These are phyloP conservation scores for Heracleum sosnowskyi DNA, from an alignment of 129 eudicot genomes.

Conservation along the genomic window DNA sequence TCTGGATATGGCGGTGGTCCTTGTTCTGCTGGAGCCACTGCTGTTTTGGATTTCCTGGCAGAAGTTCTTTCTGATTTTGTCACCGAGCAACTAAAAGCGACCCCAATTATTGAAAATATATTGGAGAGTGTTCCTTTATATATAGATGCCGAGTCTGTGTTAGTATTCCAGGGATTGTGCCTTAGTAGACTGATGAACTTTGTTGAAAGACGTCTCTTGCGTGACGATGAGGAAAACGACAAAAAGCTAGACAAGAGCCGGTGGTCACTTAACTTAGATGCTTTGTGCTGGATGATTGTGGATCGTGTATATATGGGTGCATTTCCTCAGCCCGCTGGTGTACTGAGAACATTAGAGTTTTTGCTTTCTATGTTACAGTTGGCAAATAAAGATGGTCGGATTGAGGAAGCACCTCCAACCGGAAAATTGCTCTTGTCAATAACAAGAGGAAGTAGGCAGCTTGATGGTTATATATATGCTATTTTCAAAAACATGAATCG, in stretches of 20 bases:
- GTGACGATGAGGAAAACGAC: slow-evolving; percentile 88
- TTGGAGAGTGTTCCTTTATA: slow-evolving; percentile 72
- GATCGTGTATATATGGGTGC: slow-evolving; percentile 98
- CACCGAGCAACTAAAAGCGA: slow-evolving; percentile 87
- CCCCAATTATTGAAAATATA: slow-evolving; percentile 46
- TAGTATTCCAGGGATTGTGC: slow-evolving; percentile 95
- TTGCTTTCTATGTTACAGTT: slow-evolving; percentile 83
- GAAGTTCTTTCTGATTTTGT: slow-evolving; percentile 85
- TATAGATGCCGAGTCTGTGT: slow-evolving; percentile 69
- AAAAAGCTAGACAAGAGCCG: slow-evolving; percentile 82
- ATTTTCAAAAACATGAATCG: slow-evolving; percentile 78
- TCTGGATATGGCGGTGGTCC: slow-evolving; percentile 99
- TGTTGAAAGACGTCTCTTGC: slow-evolving; percentile 85
- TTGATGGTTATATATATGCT: slow-evolving; percentile 74
- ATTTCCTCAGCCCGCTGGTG: slow-evolving; percentile 77
- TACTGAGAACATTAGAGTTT: slow-evolving; percentile 76
- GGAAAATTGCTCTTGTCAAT: slow-evolving; percentile 80
- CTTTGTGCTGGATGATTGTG: slow-evolving; percentile 73
- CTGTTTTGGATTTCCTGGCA: slow-evolving; percentile 83
- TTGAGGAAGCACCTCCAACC: slow-evolving; percentile 73
- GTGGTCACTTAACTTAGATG: slow-evolving; percentile 85
- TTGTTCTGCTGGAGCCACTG: slow-evolving; percentile 94
- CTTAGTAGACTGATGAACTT: slow-evolving; percentile 85
- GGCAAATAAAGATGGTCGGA: slow-evolving; percentile 94
- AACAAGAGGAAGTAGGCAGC: slow-evolving; percentile 81